Base-by-base conservation (phyloP, 768 basidiomycete genomes). In the Trametopsis cervina region DNA sequence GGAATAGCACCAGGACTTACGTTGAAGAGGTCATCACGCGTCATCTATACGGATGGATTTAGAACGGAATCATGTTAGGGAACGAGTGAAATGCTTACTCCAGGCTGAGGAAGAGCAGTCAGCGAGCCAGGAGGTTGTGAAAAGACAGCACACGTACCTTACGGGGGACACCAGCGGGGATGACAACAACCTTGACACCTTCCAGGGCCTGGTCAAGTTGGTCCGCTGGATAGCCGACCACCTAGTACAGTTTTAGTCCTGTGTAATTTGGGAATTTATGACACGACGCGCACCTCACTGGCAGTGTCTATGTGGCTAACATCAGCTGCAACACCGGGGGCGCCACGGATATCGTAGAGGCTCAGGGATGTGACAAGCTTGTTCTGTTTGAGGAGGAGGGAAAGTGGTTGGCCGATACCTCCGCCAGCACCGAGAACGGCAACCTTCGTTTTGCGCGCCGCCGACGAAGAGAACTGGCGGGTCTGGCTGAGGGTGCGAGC, bases 141-240 rank as follows among this genome's bases (percentile, higher is more conserved):
- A 21, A 43, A 17, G 39, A 33, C n/a, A 57, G 40, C 21, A 25
- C 21, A 59, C 68, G 60, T 63, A 93, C 92, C 82, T 99, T 99
- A 66, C 96, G 78, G 56, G 96, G 96, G 53, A 99, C 95, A 80
- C 96, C 96, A 69, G 96, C 96, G 50, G 96, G 96, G 64, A 98
- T 96, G 54, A 98, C 88, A 56, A 98, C 84, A 54, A 98, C 88
- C 68, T 97, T 76, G 50, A 80, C 86, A 54, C 85, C 94, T 51
- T 89, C 82, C 51, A 99, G 80, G 17, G 96, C 93, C 59, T 81
- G 76, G 66, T 92, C 89, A 59, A 97, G 79, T 64, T 92, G 80
- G 70, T 91, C 88, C 42, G 88, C 84, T 55, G 86, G 74, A 59
- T 81, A 92, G 44, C 89, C 89, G 15, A 68, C 71, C 46, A 92